A percentile compares a stretch with the other conserved stretches of the same genome.
Evolutionary conservation across 768 basidiomycete species (phyloP).

Genomic region (Boletus vermiculosoides): DNA sequence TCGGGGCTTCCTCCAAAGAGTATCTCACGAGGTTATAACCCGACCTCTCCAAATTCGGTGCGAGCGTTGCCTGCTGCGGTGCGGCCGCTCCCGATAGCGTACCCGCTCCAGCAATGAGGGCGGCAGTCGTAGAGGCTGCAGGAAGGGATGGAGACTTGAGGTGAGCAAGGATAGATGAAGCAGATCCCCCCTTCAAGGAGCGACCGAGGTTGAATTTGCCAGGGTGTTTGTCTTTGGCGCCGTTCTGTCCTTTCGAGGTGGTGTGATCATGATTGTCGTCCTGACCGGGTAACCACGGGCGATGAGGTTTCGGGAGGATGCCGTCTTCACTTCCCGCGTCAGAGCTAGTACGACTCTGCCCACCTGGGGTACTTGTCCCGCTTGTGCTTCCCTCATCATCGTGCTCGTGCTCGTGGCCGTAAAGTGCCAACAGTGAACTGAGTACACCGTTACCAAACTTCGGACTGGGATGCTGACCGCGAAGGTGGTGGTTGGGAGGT

Average conservation of each 20-base stretch:
- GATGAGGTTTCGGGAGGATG: conserved; percentile 17
- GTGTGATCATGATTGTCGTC: conserved; percentile 2
- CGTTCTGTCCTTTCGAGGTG: background rate
- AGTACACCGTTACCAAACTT: conserved; percentile 53
- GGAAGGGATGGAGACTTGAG: conserved; percentile 23
- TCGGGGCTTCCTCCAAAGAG: conserved; percentile 17
- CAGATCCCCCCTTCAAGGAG: conserved; percentile 21
- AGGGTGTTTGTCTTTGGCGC: background rate
- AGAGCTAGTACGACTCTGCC: conserved; percentile 23
- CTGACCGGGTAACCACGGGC: conserved; percentile 21
- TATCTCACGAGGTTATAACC: conserved; percentile 69
- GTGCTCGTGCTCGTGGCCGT: conserved; percentile 37
- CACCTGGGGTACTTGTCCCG: conserved; percentile 19
- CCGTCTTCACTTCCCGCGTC: conserved; percentile 19
- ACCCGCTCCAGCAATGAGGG: conserved; percentile 69
- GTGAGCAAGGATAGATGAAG: conserved; percentile 27
- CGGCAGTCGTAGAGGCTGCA: conserved; percentile 37
- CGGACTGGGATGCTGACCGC: conserved; percentile 6
- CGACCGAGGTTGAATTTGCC: conserved; percentile 15
- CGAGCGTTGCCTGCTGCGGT: conserved; percentile 45
- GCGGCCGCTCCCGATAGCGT: conserved; percentile 62
- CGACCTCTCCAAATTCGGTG: conserved; percentile 57
- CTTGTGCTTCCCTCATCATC: conserved; percentile 30
- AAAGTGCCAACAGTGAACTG: conserved; percentile 63
- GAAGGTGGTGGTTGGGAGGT: conserved; percentile 6